These are phyloP conservation scores for Paramecium octaurelia DNA, from an alignment of 73 alveolate genomes.

Conservation along the genomic window DNA sequence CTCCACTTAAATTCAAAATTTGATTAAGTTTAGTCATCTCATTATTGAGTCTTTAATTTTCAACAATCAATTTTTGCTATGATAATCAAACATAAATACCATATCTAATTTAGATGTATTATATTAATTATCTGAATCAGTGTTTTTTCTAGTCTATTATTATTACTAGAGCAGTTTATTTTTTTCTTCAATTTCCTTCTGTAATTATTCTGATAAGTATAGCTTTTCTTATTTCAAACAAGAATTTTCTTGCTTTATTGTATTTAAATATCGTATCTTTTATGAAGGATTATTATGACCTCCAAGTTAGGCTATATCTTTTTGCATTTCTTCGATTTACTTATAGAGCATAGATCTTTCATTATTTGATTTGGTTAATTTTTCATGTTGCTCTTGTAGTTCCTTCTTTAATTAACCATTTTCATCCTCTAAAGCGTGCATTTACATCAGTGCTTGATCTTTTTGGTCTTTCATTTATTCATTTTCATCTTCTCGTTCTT, in stretches of 20 bases:
- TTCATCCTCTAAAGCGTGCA: neutral
- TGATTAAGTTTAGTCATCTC: constrained; percentile 34
- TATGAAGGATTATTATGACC: constrained; percentile 40
- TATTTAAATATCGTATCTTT: constrained; percentile 18
- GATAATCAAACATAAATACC: neutral
- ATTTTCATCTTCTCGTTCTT: constrained; percentile 49
- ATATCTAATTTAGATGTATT: neutral
- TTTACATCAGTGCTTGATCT: neutral
- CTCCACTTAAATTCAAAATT: constrained; percentile 33
- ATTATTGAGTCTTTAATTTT: constrained; percentile 30
- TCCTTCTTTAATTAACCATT: neutral
- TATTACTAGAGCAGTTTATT: neutral
- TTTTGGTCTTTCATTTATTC: constrained; percentile 32
- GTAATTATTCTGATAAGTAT: constrained; percentile 36
- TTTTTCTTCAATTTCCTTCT: constrained; percentile 42
- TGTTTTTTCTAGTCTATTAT: neutral
- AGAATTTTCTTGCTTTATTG: constrained; percentile 11
- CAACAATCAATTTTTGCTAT: neutral
- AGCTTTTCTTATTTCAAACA: constrained; percentile 23
- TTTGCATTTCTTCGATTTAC: constrained; percentile 32
- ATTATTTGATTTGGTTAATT: constrained; percentile 3
- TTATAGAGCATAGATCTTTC: constrained; percentile 18
- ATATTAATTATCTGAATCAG: neutral
- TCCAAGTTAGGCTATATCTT: constrained; percentile 3
- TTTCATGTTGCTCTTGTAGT: neutral